phyloP scores from a whole-genome alignment of 2,329 filamentous ascomycete species.

The Sclerotiophoma versabilis region DNA sequence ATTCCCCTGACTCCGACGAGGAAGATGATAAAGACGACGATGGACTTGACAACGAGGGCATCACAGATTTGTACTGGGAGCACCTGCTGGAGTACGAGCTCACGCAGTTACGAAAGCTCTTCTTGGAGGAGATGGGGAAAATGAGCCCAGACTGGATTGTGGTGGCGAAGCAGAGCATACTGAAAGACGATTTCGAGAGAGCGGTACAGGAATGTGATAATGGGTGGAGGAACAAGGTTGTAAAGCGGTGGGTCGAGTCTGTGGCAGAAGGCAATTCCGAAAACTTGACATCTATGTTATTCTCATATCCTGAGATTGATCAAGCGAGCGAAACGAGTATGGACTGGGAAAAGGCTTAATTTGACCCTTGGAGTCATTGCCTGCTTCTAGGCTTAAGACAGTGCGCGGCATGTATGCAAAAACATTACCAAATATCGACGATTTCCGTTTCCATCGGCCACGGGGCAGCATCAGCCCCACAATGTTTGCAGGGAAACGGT shows the following conservation, averaged over 20 bases:
- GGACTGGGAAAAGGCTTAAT: neutral
- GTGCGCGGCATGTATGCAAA: neutral
- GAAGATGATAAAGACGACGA: constrained; percentile 5
- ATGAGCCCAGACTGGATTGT: neutral
- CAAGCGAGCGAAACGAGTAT: neutral
- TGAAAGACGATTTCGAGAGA: constrained; percentile 1
- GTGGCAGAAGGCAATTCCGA: neutral
- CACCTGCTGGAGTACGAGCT: constrained; percentile 19
- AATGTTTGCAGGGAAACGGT: neutral
- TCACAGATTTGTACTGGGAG: constrained; percentile 18
- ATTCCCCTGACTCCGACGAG: neutral
- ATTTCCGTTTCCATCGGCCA: constrained; percentile 9
- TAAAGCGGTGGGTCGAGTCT: neutral
- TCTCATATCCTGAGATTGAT: neutral
- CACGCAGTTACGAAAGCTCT: constrained; percentile 13
- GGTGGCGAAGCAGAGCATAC: neutral
- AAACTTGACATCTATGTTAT: neutral
- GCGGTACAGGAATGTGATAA: constrained; percentile 2
- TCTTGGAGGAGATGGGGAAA: constrained; percentile 3
- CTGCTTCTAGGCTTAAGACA: neutral
- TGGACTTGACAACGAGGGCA: constrained; percentile 17
- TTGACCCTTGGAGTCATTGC: neutral
- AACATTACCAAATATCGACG: constrained; percentile 6
- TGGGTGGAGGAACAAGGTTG: constrained; percentile 1
- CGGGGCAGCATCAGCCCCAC: neutral